phyloP scores from a whole-genome alignment of 768 basidiomycete species.

The Sutorius australiensis region DNA sequence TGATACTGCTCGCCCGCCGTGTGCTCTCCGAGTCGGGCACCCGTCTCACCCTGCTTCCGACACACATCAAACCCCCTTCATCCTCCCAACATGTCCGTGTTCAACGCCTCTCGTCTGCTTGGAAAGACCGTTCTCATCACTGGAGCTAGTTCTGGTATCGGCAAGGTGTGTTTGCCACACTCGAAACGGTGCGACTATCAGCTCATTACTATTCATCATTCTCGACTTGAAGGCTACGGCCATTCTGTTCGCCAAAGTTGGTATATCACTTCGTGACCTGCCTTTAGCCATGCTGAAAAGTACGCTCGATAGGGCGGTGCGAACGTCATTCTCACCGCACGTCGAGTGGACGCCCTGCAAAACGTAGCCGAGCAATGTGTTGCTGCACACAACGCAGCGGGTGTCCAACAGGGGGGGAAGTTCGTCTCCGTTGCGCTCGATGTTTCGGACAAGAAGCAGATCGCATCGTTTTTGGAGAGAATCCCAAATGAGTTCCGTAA shows the following conservation, averaged over 20 bases:
- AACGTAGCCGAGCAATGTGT: slow-evolving; percentile 64
- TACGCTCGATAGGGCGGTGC: slow-evolving; percentile 61
- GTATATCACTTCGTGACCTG: not conserved
- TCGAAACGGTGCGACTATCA: not conserved
- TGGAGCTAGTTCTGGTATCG: slow-evolving; percentile 87
- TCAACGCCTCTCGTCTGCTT: slow-evolving; percentile 74
- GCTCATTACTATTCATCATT: not conserved
- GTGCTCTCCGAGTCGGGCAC: slow-evolving; percentile 1
- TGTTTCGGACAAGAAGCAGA: slow-evolving; percentile 71
- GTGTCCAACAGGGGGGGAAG: slow-evolving; percentile 70
- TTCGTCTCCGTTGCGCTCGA: slow-evolving; percentile 73
- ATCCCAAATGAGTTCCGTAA: slow-evolving; percentile 65
- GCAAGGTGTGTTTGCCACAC: slow-evolving; percentile 57
- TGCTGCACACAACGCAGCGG: slow-evolving; percentile 69
- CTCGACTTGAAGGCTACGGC: slow-evolving; percentile 65
- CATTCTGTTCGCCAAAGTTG: slow-evolving; percentile 81
- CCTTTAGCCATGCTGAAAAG: not conserved
- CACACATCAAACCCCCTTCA: not conserved
- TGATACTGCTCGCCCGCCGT: not conserved
- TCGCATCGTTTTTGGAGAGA: slow-evolving; percentile 66
- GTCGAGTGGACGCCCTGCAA: slow-evolving; percentile 69
- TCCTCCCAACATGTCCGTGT: slow-evolving; percentile 60
- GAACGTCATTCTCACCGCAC: slow-evolving; percentile 81
- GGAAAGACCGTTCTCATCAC: slow-evolving; percentile 88
- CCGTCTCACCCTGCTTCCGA: not conserved